A percentile compares a stretch with the other conserved stretches of the same genome.
Conservation (phyloP, 495 filamentous ascomycete species). For the Neurospora sp. region DNA sequence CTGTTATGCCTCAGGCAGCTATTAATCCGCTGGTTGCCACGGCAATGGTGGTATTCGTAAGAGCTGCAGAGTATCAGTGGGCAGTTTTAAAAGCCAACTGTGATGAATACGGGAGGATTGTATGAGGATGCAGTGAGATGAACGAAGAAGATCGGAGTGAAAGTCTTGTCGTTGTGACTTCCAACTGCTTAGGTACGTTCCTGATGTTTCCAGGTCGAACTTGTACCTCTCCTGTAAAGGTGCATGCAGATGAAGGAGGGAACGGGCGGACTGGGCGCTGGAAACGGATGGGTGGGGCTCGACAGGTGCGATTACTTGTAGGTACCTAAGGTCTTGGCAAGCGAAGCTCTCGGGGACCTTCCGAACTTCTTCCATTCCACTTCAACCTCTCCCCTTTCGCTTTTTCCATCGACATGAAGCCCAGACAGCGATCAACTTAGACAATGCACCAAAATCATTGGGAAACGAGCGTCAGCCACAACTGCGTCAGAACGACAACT, state of each 20-base stretch:
- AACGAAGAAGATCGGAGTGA: not conserved
- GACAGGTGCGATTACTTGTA: not conserved
- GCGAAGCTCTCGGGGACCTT: not conserved
- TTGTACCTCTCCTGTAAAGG: not conserved
- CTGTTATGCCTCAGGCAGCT: constrained; percentile 2
- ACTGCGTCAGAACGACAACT: not conserved
- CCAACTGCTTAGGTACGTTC: not conserved
- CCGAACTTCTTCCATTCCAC: not conserved
- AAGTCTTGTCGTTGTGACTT: not conserved
- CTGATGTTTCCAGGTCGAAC: not conserved
- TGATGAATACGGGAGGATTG: not conserved
- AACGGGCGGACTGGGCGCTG: not conserved
- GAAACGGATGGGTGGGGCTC: not conserved
- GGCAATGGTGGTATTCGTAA: not conserved
- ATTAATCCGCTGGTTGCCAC: not conserved
- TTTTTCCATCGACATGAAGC: not conserved
- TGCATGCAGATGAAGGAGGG: not conserved
- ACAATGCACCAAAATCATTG: not conserved
- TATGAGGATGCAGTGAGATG: not conserved
- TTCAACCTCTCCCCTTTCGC: not conserved
- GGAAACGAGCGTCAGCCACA: not conserved
- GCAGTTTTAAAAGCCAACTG: not conserved
- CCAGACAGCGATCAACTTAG: not conserved
- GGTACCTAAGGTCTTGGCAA: not conserved
- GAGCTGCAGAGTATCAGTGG: not conserved